Base-by-base conservation (phyloP, 2,329 filamentous ascomycete species). In the Chrysosporium queenslandicum region DNA sequence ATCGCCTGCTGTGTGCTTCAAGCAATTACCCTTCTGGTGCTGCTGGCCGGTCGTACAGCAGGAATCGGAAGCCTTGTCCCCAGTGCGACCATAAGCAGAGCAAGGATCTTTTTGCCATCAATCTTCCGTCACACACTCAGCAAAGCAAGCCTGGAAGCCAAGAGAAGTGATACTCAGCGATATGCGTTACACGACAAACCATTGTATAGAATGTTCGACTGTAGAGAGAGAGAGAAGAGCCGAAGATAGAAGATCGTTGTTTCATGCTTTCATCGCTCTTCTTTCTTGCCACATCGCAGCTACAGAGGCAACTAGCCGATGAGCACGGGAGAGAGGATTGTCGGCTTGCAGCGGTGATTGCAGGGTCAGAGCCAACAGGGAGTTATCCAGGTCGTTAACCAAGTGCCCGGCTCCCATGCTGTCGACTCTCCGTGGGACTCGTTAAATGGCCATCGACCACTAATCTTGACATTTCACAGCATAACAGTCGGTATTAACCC, bases 331-430 rank as follows among this genome's bases (percentile, higher is more conserved):
- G 45, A 5, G 14, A n/a, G 20, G 16, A 21, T 30, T 41, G 11
- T 49, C 47, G 47, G 47, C 20, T 50, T 50, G 47, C 47, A 30
- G 16, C 37, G 47, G 47, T 50, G 37, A 50, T 42, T 50, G n/a
- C 47, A 50, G 37, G 47, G 47, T 50, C 18, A 40, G n/a, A 18
- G 30, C 12, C 7, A 27, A 27, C 2, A 29, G n/a, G n/a, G n/a
- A n/a, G n/a, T n/a, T n/a, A n/a, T n/a, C n/a, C n/a, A n/a, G 14
- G 11, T 12, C 14, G 20, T 43, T 27, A 29, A n/a, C n/a, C n/a
- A n/a, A n/a, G n/a, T n/a, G n/a, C n/a, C 39, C 4, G 25, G 20
- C 39, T 16, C 34, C 34, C n/a, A n/a, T n/a, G n/a, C n/a, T n/a
- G n/a, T n/a, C n/a, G n/a, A n/a, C n/a, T n/a, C n/a, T n/a, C n/a